A percentile compares a stretch with the other conserved stretches of the same genome.
phyloP scores from a whole-genome alignment of 345 rosid species.

The Acer saccharum region DNA sequence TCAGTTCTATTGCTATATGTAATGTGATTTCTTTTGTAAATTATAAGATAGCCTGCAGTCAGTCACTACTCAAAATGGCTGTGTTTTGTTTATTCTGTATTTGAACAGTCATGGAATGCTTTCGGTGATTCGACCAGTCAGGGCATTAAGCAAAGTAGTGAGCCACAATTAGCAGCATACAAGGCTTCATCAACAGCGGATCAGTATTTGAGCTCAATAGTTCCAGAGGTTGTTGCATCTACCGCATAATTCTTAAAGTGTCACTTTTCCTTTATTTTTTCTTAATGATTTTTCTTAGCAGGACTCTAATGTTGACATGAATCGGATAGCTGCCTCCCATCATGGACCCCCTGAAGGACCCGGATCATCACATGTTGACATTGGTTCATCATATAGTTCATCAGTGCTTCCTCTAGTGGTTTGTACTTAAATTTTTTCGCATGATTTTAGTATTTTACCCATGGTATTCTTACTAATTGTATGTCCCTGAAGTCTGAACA shows the following conservation, averaged over 20 bases:
- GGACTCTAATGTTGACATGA: conserved; percentile 38
- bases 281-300: conserved; percentile 32
- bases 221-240: conserved; percentile 46
- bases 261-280: conserved; percentile 19
- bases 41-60: neutral
- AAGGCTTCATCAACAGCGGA: conserved; percentile 37
- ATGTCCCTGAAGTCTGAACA: conserved; percentile 11
- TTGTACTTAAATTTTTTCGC: conserved; percentile 24
- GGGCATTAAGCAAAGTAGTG: conserved; percentile 34
- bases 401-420: conserved; percentile 40
- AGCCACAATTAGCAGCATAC: conserved; percentile 35
- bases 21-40: conserved; percentile 1
- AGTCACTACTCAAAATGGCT: neutral
- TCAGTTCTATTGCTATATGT: neutral
- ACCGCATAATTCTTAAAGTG: conserved; percentile 9
- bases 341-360: conserved; percentile 34
- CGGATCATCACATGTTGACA: conserved; percentile 30
- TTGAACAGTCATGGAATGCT: conserved; percentile 80
- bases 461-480: neutral
- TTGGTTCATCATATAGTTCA: conserved; percentile 40
- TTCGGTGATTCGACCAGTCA: conserved; percentile 47
- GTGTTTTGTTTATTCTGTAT: conserved; percentile 11
- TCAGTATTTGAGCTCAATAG: conserved; percentile 42
- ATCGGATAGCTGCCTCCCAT: conserved; percentile 30
- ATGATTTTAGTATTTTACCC: neutral